Conservation (phyloP, 768 basidiomycete species). For the Cubamyces sp. region DNA sequence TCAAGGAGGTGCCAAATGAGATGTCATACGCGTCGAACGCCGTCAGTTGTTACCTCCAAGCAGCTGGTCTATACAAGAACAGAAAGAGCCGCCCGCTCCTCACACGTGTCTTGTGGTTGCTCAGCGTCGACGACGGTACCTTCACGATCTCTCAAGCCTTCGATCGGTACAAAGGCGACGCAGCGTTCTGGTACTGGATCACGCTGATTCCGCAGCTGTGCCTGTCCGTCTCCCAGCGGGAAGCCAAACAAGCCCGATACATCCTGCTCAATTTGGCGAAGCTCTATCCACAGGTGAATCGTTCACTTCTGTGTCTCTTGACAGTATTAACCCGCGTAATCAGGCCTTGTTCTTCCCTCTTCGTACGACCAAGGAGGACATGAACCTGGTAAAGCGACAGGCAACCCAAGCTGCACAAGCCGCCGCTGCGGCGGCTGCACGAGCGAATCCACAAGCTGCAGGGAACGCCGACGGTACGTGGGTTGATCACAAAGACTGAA, state of each 20-base stretch:
- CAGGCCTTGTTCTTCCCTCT: slow-evolving; percentile 97
- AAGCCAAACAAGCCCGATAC: slow-evolving; percentile 90
- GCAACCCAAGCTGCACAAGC: slow-evolving; percentile 28
- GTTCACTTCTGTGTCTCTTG: background rate
- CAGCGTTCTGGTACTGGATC: slow-evolving; percentile 99
- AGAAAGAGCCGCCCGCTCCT: slow-evolving; percentile 91
- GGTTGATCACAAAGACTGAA: background rate
- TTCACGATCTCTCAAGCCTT: slow-evolving; percentile 80
- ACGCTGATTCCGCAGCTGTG: slow-evolving; percentile 94
- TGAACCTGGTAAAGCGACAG: slow-evolving; percentile 51
- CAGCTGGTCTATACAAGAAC: slow-evolving; percentile 93
- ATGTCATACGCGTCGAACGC: slow-evolving; percentile 83
- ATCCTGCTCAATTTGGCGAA: slow-evolving; percentile 90
- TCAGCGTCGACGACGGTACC: slow-evolving; percentile 84
- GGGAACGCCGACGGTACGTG: background rate
- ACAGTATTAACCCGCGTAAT: slow-evolving; percentile 2
- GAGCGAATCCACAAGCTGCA: slow-evolving; percentile 16
- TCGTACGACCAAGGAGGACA: slow-evolving; percentile 81
- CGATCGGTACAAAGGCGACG: slow-evolving; percentile 94
- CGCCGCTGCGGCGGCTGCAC: slow-evolving; percentile 8
- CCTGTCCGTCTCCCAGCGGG: slow-evolving; percentile 85
- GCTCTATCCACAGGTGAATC: slow-evolving; percentile 84
- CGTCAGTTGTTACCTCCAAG: slow-evolving; percentile 97
- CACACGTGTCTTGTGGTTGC: slow-evolving; percentile 92
- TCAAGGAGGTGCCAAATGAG: slow-evolving; percentile 81